A percentile compares a stretch with the other conserved stretches of the same genome.
These are phyloP conservation scores for Didymella glomerata DNA, from an alignment of 2,329 filamentous ascomycete species.

Conservation along the genomic window DNA sequence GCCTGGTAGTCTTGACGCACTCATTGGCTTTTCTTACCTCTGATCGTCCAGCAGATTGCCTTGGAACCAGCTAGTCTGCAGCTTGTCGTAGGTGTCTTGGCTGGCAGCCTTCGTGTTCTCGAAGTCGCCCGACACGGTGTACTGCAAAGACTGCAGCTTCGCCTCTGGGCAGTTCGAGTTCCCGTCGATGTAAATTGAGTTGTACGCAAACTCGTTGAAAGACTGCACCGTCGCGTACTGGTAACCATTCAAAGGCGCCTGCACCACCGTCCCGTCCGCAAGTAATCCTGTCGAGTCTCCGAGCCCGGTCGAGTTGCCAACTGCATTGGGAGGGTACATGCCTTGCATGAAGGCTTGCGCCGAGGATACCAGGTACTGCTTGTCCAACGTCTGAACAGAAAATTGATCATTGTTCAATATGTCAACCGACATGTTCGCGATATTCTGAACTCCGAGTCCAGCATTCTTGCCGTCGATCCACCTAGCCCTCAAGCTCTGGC, in stretches of 20 bases:
- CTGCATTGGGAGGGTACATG: constrained; percentile 62
- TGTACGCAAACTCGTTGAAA: constrained; percentile 56
- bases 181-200: constrained; percentile 61
- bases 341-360: constrained; percentile 70
- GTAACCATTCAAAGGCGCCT: constrained; percentile 63
- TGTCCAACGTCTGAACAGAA: constrained; percentile 57
- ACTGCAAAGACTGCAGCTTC: constrained; percentile 50
- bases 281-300: constrained; percentile 52
- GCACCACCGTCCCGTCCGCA: constrained; percentile 58
- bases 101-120: constrained; percentile 49
- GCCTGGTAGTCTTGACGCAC: background rate
- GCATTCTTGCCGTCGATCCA: constrained; percentile 54
- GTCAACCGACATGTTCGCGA: constrained; percentile 55
- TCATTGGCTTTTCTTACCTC: background rate
- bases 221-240: constrained; percentile 64
- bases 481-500: constrained; percentile 60
- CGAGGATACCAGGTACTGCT: constrained; percentile 60
- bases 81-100: constrained; percentile 55
- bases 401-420: constrained; percentile 58
- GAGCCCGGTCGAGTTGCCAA: constrained; percentile 31
- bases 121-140: constrained; percentile 55
- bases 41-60: constrained; percentile 29
- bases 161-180: constrained; percentile 56
- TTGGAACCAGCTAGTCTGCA: constrained; percentile 56
- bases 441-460: constrained; percentile 37